phyloP scores from a whole-genome alignment of 441 rosid genomes.

The Jatropha podagrica region DNA sequence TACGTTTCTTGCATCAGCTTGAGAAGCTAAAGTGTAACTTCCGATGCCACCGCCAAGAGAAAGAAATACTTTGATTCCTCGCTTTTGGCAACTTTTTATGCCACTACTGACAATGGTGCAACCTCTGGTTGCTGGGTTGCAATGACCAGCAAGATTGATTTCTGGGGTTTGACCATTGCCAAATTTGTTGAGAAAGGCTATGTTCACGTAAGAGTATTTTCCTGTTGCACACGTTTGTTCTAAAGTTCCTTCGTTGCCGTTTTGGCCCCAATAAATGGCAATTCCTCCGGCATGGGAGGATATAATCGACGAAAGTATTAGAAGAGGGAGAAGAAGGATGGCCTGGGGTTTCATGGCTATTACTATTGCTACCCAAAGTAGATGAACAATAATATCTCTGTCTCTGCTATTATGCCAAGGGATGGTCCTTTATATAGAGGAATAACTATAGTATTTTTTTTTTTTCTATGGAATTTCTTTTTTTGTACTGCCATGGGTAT shows the following conservation, averaged over 20 bases:
- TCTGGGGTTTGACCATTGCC: conserved; percentile 41
- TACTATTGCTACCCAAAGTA: not conserved
- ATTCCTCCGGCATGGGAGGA: conserved; percentile 28
- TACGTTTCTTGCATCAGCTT: conserved; percentile 34
- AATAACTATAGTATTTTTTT: no score
- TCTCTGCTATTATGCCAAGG: not conserved
- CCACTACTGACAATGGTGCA: conserved; percentile 30
- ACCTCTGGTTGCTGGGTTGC: conserved; percentile 31
- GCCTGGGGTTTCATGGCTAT: conserved; percentile 12
- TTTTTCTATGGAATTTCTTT: no score
- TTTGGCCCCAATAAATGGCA: conserved; percentile 49
- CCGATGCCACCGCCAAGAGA: conserved; percentile 42
- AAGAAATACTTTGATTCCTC: conserved; percentile 39
- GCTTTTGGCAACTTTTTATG: conserved; percentile 37
- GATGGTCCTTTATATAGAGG: conserved; percentile 12
- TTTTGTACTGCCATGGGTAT: no score
- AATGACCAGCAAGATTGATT: conserved; percentile 45
- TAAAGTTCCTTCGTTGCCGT: conserved; percentile 46
- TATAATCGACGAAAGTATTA: conserved; percentile 1
- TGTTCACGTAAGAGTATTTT: conserved; percentile 35
- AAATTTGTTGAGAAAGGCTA: conserved; percentile 40
- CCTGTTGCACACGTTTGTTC: conserved; percentile 40
- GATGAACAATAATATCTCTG: not conserved
- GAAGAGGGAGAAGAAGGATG: conserved; percentile 20
- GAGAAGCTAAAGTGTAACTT: conserved; percentile 33